Percentiles rank a stretch among this genome's conserved stretches.
phyloP scores from a whole-genome alignment of 495 filamentous ascomycete species.

The Podospora anserina region DNA sequence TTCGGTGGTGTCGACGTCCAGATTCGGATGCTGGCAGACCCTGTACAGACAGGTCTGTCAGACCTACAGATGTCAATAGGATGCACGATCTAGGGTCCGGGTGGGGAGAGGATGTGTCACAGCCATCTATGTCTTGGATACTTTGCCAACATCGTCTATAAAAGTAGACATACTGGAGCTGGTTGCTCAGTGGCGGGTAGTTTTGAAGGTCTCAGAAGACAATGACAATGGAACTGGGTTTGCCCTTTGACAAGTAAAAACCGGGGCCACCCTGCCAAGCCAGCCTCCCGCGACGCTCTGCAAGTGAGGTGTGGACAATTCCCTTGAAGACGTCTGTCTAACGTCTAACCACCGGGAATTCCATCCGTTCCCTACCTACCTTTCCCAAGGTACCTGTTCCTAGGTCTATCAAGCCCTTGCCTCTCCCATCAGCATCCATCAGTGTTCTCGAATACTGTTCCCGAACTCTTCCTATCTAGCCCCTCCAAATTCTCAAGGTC shows the following conservation, averaged over 20 bases:
- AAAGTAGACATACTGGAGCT: background rate
- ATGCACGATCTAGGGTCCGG: background rate
- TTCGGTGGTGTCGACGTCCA: background rate
- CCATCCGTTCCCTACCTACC: background rate
- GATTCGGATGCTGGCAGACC: background rate
- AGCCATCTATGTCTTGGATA: background rate
- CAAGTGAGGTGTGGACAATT: constrained; percentile 3
- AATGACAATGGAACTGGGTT: background rate
- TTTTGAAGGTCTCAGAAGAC: background rate
- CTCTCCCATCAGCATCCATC: background rate
- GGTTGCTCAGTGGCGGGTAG: background rate
- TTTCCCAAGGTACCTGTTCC: background rate
- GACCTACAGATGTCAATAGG: background rate
- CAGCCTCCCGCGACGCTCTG: background rate
- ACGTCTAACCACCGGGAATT: constrained; percentile 6
- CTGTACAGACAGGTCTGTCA: background rate
- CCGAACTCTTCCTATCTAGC: background rate
- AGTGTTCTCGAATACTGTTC: background rate
- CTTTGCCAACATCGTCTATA: background rate
- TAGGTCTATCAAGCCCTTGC: background rate
- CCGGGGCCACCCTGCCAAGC: background rate
- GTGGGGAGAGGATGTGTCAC: background rate
- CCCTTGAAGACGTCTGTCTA: constrained; percentile 5
- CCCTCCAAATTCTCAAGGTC: background rate
- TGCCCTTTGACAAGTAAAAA: background rate